These are phyloP conservation scores for Anthostomella pinea DNA, from an alignment of 2,329 filamentous ascomycete genomes.

Conservation along the genomic window DNA sequence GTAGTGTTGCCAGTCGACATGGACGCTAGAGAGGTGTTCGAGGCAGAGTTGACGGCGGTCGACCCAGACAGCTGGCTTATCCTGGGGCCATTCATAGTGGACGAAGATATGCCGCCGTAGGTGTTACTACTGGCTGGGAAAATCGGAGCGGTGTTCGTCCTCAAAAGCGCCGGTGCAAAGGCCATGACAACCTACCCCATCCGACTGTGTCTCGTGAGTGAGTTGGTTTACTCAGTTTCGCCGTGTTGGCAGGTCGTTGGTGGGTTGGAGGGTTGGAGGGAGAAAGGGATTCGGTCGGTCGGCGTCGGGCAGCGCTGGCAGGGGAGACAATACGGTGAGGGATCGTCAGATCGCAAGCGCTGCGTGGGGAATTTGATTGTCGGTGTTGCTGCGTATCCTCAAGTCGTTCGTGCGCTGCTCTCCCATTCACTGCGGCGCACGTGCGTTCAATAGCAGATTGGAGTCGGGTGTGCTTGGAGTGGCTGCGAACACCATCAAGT, in stretches of 20 bases:
- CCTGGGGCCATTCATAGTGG: slow-evolving; percentile 52
- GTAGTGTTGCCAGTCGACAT: slow-evolving; percentile 43
- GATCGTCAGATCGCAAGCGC: too few species aligned
- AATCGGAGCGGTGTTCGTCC: slow-evolving; percentile 57
- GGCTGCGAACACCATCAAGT: too few species aligned
- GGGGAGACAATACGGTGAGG: too few species aligned
- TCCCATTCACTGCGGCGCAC: too few species aligned
- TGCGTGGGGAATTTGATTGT: too few species aligned
- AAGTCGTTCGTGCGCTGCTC: too few species aligned
- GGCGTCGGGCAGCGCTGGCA: too few species aligned
- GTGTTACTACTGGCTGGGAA: slow-evolving; percentile 48
- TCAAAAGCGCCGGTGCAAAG: slow-evolving; percentile 54
- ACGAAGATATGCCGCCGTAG: slow-evolving; percentile 43
- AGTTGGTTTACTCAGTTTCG: slow-evolving; percentile 9
- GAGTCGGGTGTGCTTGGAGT: slow-evolving; percentile 15
- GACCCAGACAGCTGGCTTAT: slow-evolving; percentile 63
- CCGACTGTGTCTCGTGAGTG: slow-evolving; percentile 14
- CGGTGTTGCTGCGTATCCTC: too few species aligned
- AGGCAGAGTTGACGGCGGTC: slow-evolving; percentile 48
- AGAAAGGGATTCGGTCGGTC: too few species aligned
- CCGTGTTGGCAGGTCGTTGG: too few species aligned
- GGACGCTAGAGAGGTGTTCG: slow-evolving; percentile 50
- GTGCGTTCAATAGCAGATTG: too few species aligned
- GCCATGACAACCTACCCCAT: slow-evolving; percentile 48
- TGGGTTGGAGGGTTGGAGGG: neutral